Percentiles rank a stretch among this genome's conserved stretches.
Conservation (phyloP, 805 yeast genomes). For the Zygoascus ofunaensis region DNA sequence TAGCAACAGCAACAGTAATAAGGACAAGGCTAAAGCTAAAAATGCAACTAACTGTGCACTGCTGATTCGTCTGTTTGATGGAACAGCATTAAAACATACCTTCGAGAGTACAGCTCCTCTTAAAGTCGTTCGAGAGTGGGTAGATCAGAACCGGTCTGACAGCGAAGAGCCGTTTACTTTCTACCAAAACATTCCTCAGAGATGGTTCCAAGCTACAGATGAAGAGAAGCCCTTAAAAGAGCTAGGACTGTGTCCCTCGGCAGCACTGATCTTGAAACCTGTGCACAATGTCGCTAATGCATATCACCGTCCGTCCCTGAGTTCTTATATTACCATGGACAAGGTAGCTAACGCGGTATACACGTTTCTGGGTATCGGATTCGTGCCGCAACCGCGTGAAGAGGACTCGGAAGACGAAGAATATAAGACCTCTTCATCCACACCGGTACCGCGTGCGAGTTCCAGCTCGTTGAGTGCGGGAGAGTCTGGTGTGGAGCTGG, state of each 20-base stretch:
- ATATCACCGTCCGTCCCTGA: conserved; percentile 13
- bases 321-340: conserved; percentile 11
- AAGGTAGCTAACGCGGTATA: conserved; percentile 20
- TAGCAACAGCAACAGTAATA: too few relatives aligned
- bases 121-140: conserved; percentile 51
- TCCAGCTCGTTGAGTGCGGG: not conserved
- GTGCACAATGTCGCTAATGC: conserved; percentile 28
- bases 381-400: not conserved
- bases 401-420: conserved; percentile 1
- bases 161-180: conserved; percentile 43
- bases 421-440: not conserved
- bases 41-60: conserved; percentile 32
- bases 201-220: conserved; percentile 52
- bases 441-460: not conserved
- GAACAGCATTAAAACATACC: conserved; percentile 44
- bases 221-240: conserved; percentile 50
- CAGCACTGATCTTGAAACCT: conserved; percentile 68
- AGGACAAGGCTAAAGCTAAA: conserved; percentile 5
- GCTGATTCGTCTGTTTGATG: conserved; percentile 60
- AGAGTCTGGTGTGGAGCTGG: not conserved
- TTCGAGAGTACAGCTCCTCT: conserved; percentile 42
- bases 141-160: conserved; percentile 44
- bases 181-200: conserved; percentile 47
- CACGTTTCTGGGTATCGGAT: conserved; percentile 22
- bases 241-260: conserved; percentile 59